Evolutionary conservation across 2,329 filamentous ascomycete genomes (phyloP), one percentile per base, ranked within the genome.

Genomic region (Monosporascus sp.): DNA sequence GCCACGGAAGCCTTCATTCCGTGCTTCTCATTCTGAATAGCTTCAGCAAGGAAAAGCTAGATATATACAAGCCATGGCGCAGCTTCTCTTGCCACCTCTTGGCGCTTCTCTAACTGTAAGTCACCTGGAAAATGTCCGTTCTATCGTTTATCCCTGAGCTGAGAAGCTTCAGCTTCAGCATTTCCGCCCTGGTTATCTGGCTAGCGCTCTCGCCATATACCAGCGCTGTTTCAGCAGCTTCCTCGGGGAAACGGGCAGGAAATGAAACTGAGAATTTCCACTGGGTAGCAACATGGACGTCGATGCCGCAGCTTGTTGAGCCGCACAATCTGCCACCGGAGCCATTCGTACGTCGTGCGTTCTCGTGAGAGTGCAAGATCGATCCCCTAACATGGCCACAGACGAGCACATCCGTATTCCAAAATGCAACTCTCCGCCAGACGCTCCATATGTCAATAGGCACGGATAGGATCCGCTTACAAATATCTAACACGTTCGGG

Each of bases 401-500:
- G 55, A 62, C 67, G 40, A 68, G 68, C 45, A 67, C 72, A 5
- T 66, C 72, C n/a, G 76, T 82, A 6, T 86, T 87, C 63, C 69
- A 72, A 46, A 80, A 87, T 60, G 78, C 82, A 2, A 87, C 85
- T 0, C 76, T 88, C 57, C 82, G 85, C 3, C 85, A 88, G 66
- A 88, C 85, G 0, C 65, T 87, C 15, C 80, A 83, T 58, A 71
- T 85, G 59, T 81, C 82, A 7, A 74, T 85, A 5, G 77, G 74
- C 1, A 77, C 79, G 3, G 69, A 76, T 3, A 75, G 80, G 22
- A 76, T 88, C 56, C 81, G 85, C 9, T 68, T 88, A 37, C 79
- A 81, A 46, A 74, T 88, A 49, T 86, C 83, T 44, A 88, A 89
- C 63, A 80, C 78, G 0, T 88, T 88, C 58, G 84, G 86, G 2